Base-by-base conservation (phyloP, 148 eudicot species). In the Beta vulgaris region DNA sequence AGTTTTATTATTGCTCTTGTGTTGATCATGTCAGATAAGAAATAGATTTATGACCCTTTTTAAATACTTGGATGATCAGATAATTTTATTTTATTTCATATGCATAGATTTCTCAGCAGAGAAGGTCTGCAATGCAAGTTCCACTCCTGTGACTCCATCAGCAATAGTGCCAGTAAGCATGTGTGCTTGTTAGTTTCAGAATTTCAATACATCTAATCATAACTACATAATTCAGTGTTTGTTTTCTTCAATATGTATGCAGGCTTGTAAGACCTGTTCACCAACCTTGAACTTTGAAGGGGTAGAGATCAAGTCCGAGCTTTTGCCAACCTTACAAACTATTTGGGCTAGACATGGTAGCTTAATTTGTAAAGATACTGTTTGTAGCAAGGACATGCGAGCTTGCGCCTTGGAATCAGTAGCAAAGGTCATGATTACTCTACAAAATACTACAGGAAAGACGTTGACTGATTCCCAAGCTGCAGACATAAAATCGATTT, bases 321-420 rank as follows among this genome's bases (percentile, higher is more conserved):
- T 70, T 16, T 49, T 70, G 29, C 75, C 75, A 61, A 77, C 80
- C 46, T 61, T 77, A 35, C 28, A 70, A 48, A 62, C 75, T 12
- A 61, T 62, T 44, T 48, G 75, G 62, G 74, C 39, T 1, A 71
- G 49, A 67, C 69, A 61, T 2, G 80, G 80, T n/a, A 49, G 49
- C 43, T 75, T 77, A 11, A 35, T 77, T 35, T 29, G 51, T 28
- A 29, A 70, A 10, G 19, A 70, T 4, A 77, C 80, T 25, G 46
- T 70, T 14, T 51, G 44, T 2, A 70, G 9, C 67, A 68, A 76
- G 44, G 32, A 37, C 6, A 60, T 60, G 36, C 54, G 69, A 70
- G 62, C 49, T 46, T 14, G 70, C 62, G 75, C 69, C 25, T 70
- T 77, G 37, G 80, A 77, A 53, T 72, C 39, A 39, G 35, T 70